A percentile compares a stretch with the other conserved stretches of the same genome.
These are phyloP conservation scores for Mycena sanguinolenta DNA, from an alignment of 768 basidiomycete genomes.

Conservation along the genomic window DNA sequence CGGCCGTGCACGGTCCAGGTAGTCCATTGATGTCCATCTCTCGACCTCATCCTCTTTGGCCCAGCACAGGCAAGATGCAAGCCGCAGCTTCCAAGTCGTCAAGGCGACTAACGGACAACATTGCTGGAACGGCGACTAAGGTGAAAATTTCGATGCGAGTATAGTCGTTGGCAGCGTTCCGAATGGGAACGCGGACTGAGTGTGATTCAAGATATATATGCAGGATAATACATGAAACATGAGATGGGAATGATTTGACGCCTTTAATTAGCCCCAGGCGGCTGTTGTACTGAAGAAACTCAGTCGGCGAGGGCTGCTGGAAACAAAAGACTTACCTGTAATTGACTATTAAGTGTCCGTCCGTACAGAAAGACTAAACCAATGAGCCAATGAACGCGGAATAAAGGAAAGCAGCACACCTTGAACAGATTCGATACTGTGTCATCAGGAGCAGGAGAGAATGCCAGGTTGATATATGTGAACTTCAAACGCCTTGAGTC, in stretches of 20 bases:
- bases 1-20: no score
- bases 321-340: conserved; percentile 71
- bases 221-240: not conserved
- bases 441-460: conserved; percentile 88
- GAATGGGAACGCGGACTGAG: not conserved
- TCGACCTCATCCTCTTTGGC: no score
- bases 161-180: not conserved
- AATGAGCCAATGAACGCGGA: conserved; percentile 10
- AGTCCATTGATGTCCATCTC: no score
- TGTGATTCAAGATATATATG: conserved; percentile 15
- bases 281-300: conserved; percentile 65
- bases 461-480: conserved; percentile 76
- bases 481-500: conserved; percentile 57
- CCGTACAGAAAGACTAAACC: conserved; percentile 84
- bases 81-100: no score
- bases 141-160: no score
- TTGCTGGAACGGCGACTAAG: no score
- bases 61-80: no score
- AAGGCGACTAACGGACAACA: no score
- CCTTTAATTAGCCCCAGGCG: conserved; percentile 67
- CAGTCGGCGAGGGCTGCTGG: not conserved
- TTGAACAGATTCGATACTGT: conserved; percentile 84
- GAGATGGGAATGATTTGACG: not conserved
- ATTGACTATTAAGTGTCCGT: conserved; percentile 92
- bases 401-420: conserved; percentile 48